Evolutionary conservation across 1,284 basidiomycete species (phyloP).

Genomic region (Tilletia walkeri): DNA sequence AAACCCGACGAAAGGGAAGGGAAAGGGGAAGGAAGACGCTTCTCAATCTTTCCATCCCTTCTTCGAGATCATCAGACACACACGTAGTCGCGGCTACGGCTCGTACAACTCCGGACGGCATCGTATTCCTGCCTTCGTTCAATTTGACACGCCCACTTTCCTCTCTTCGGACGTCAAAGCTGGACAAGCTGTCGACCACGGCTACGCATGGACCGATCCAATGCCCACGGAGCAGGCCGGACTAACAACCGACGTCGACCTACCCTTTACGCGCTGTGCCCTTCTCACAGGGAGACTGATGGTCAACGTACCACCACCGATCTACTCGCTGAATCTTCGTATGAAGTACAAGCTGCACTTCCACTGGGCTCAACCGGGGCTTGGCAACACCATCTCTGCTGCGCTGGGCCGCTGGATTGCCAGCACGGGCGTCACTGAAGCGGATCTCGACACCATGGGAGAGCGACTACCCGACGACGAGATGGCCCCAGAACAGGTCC

Average conservation of each 20-base stretch:
- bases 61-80: conserved; percentile 4
- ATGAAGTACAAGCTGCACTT: background rate
- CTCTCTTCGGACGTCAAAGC: background rate
- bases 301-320: conserved; percentile 8
- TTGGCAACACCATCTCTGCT: background rate
- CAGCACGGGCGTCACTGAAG: background rate
- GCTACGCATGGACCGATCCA: conserved; percentile 8
- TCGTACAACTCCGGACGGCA: background rate
- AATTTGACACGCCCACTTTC: conserved; percentile 11
- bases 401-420: background rate
- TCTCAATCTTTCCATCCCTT: background rate
- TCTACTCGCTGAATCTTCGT: background rate
- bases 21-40: conserved; percentile 2
- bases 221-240: conserved; percentile 3
- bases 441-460: background rate
- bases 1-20: background rate
- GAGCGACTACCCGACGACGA: background rate
- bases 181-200: background rate
- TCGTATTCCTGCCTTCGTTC: background rate
- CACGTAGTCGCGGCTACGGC: background rate
- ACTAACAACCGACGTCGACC: background rate
- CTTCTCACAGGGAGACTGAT: background rate
- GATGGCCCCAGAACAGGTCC: conserved; percentile 2
- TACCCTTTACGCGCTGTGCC: conserved; percentile 5
- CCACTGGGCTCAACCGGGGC: background rate